phyloP scores from a whole-genome alignment of 2,329 filamentous ascomycete species.

The Fusarium verticillioides region DNA sequence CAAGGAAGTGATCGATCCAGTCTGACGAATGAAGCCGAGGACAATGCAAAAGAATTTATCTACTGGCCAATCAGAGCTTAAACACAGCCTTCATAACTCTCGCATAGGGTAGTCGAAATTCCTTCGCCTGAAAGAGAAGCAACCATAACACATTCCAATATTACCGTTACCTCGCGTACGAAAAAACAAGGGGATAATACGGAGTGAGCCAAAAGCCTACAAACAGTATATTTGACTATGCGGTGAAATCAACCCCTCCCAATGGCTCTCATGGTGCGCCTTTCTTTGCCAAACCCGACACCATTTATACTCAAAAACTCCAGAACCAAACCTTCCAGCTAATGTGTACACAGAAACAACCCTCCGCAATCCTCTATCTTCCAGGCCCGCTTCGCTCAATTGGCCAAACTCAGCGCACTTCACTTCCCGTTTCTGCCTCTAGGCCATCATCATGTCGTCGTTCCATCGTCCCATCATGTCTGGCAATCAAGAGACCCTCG shows the following conservation, averaged over 20 bases:
- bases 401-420: background rate
- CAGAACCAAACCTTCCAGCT: constrained; percentile 1
- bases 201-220: background rate
- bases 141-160: too few relatives aligned
- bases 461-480: constrained; percentile 48
- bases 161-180: background rate
- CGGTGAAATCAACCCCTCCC: background rate
- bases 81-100: background rate
- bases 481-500: constrained; percentile 38
- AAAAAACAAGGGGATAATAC: background rate
- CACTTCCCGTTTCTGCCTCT: background rate
- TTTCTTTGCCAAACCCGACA: background rate
- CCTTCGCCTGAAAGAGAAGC: background rate
- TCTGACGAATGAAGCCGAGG: too few relatives aligned
- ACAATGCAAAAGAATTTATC: background rate
- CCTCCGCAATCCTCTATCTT: constrained; percentile 9
- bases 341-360: constrained; percentile 29
- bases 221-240: background rate
- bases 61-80: background rate
- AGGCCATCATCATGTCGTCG: constrained; percentile 47
- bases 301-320: constrained; percentile 5
- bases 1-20: background rate
- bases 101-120: background rate
- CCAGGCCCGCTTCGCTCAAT: background rate
- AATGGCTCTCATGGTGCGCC: background rate